Evolutionary conservation across 2,329 filamentous ascomycete species (phyloP), one percentile per base, ranked within the genome.

Genomic region (Celoporthe dispersa): DNA sequence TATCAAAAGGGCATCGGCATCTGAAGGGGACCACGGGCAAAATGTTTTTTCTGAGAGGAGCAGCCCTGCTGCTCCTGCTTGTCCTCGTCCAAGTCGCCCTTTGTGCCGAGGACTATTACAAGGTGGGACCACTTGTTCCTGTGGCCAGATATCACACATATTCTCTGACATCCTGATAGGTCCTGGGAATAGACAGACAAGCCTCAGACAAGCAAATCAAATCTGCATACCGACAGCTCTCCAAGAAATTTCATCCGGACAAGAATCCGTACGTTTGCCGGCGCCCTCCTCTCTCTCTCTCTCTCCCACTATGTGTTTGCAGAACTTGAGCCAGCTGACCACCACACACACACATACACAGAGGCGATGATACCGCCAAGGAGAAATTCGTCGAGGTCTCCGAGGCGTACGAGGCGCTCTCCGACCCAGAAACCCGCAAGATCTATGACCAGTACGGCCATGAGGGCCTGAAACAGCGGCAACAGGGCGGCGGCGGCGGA

Each of bases 381-480:
- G 88, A 94, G 79, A 97, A 95, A 80, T 99, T 99, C 79, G 94
- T 98, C 80, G 89, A 94, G 78, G 91, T 99, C 63, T 93, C 94
- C 62, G 94, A 98, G 83, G 96, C 96, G 70, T 99, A 99, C 86
- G 96, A 98, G 77, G 89, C 93, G 59, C 91, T 99, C 39, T 93
- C 90, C 74, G 91, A 96, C 74, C 80, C 90, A 41, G 90, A 96
- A 71, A 90, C 90, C 33, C 93, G 96, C 75, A 89, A 92, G 75
- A 92, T 98, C 77, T 99, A 99, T 86, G 94, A 99, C 80, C 90
- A 94, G 78, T 92, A 97, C 79, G 96, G 96, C 71, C 92, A 97
- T 78, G 95, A 98, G 65, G 96, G 94, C 33, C 85, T 98, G 65
- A 89, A 96, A 77, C 91, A 96, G 78, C 93, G 92, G 76, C 88